These are phyloP conservation scores for Ganoderma multipileum DNA, from an alignment of 1,284 basidiomycete species.

Conservation along the genomic window DNA sequence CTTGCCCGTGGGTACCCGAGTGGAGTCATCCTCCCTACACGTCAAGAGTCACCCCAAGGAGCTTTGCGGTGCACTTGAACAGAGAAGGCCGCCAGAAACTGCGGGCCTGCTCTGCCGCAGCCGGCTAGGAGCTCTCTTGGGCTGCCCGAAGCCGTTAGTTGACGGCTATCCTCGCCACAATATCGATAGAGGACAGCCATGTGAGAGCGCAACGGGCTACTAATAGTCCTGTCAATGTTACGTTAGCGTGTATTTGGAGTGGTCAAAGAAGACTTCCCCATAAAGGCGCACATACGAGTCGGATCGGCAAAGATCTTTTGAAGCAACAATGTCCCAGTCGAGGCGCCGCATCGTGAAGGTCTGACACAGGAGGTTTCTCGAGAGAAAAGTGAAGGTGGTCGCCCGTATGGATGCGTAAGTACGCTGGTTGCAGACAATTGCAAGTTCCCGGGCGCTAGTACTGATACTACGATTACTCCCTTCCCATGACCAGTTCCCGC, in stretches of 20 bases:
- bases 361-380: background rate
- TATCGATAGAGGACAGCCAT: background rate
- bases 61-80: background rate
- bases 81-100: background rate
- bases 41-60: background rate
- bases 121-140: background rate
- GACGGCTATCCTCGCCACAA: background rate
- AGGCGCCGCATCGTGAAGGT: background rate
- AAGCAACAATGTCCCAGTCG: background rate
- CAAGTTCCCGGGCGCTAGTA: no score
- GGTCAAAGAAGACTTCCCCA: background rate
- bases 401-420: no score
- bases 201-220: background rate
- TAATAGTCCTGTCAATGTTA: background rate
- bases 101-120: conserved; percentile 1
- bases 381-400: background rate
- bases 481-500: no score
- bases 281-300: background rate
- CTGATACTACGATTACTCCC: no score
- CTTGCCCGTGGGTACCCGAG: background rate
- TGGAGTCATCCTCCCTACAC: background rate
- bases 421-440: no score
- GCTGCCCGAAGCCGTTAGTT: background rate
- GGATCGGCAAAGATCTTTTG: background rate
- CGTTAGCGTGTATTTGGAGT: background rate